Base-by-base conservation (phyloP, 2,329 filamentous ascomycete genomes). In the Stachybotrys chartarum region DNA sequence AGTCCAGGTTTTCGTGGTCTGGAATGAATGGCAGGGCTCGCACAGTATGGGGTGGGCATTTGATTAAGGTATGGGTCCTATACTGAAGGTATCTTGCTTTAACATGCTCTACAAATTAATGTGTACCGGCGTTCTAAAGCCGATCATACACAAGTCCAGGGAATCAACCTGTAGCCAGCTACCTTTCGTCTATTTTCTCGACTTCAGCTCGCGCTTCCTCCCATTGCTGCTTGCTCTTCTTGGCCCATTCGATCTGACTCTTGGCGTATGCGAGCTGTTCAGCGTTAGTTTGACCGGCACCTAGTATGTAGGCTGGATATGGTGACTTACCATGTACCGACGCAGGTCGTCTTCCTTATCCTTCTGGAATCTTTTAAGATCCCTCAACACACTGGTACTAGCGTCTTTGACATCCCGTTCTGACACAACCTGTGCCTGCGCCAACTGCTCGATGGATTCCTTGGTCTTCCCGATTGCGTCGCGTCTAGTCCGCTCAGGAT, bases 391-490 rank as follows among this genome's bases (percentile, higher is more conserved):
- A 53, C 91, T 95, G 3, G 83, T 78, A 66, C 91, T 97, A 8
- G 94, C 94, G 65, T 97, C 91, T 69, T 89, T 92, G 58, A 97
- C 94, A 68, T 99, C 94, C 65, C 91, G 86, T 59, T 92, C 91
- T 5, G 91, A 90, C 5, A 90, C 92, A 35, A 91, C 83, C 56
- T 97, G 82, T 1, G 94, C 94, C 76, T 96, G 91, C 72, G 97
- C 92, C 53, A 99, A 79, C 75, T 97, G 82, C 50, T 74, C 81
- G 59, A 99, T 85, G 56, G 86, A 90, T 73, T 99, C 94, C 60
- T 87, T 86, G 1, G 94, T 99, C 79, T 97, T 97, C 45, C 93
- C 92, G 63, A 99, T 97, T 60, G 91, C 88, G 69, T 99, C 94
- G 54, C 94, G 83, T 54, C 94, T 82, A 48, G 92, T 96, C 59